Evolutionary conservation across 345 rosid genomes (phyloP).

Genomic region (Excoecaria cochinchinensis): DNA sequence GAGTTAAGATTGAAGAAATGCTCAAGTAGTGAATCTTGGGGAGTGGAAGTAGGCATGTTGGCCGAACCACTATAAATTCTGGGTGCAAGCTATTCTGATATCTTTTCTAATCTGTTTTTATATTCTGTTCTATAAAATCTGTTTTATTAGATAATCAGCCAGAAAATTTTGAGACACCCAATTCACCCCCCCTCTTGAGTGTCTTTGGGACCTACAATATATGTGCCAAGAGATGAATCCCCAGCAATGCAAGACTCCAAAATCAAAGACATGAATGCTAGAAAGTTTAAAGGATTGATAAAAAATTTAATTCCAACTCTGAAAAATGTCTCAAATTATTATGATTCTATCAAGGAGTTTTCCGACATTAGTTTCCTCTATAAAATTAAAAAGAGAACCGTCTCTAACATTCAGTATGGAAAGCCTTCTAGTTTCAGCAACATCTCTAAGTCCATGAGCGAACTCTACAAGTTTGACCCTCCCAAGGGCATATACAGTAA

Average conservation of each 20-base stretch:
- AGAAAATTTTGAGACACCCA: too few relatives aligned
- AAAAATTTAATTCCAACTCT: constrained; percentile 71
- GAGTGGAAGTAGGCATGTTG: too few relatives aligned
- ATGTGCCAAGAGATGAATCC: constrained; percentile 96
- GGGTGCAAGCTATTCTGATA: too few relatives aligned
- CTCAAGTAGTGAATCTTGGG: too few relatives aligned
- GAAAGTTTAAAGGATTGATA: constrained; percentile 73
- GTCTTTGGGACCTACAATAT: too few relatives aligned
- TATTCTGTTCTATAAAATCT: too few relatives aligned
- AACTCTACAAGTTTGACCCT: constrained; percentile 20
- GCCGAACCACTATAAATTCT: too few relatives aligned
- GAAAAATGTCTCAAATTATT: constrained; percentile 61
- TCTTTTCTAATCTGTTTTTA: too few relatives aligned
- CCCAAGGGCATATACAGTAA: background rate
- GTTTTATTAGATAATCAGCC: too few relatives aligned
- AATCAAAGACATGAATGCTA: constrained; percentile 52
- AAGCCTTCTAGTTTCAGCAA: background rate
- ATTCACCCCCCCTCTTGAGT: too few relatives aligned
- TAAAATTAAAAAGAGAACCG: background rate
- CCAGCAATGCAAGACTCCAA: constrained; percentile 72
- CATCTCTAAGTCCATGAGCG: background rate
- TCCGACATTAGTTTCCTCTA: background rate
- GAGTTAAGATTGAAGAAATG: too few relatives aligned
- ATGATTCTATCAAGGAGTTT: constrained; percentile 16
- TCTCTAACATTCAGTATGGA: constrained; percentile 30